Conservation (phyloP, 345 rosid genomes). For the Eucalyptus pauciflora region DNA sequence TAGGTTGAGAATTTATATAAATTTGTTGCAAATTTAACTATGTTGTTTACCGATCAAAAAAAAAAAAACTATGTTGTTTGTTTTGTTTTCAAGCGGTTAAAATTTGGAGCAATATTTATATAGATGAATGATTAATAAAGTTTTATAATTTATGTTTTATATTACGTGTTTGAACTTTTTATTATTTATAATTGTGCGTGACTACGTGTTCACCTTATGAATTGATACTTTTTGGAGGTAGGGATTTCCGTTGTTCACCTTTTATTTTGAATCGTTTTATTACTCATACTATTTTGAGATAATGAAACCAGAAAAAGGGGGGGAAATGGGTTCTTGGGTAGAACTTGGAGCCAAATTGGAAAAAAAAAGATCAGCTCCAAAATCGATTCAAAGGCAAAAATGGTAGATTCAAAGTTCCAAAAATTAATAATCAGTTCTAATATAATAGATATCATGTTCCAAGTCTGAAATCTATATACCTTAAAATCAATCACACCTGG, state of each 20-base stretch:
- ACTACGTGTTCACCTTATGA: background rate
- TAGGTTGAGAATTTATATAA: background rate
- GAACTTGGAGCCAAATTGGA: background rate
- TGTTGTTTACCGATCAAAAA: too few species aligned
- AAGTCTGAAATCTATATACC: rapidly evolving
- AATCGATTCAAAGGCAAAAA: background rate
- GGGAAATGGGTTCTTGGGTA: too few species aligned
- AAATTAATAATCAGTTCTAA: background rate
- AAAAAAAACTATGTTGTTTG: too few species aligned
- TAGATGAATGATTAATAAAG: background rate
- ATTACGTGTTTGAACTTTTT: background rate
- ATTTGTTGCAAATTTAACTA: too few species aligned
- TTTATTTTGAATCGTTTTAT: too few species aligned
- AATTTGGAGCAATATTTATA: background rate
- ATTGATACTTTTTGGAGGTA: background rate
- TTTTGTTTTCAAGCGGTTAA: too few species aligned
- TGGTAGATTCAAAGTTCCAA: background rate
- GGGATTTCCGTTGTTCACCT: rapidly evolving
- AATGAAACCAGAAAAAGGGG: background rate
- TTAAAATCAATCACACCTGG: background rate
- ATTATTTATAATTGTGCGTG: too few species aligned
- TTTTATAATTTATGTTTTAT: too few species aligned
- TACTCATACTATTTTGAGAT: background rate
- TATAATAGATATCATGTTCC: too few species aligned
- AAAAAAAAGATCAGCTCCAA: background rate